phyloP scores from a whole-genome alignment of 192 early-diverging fungal species.

The Coemansia sp. region DNA sequence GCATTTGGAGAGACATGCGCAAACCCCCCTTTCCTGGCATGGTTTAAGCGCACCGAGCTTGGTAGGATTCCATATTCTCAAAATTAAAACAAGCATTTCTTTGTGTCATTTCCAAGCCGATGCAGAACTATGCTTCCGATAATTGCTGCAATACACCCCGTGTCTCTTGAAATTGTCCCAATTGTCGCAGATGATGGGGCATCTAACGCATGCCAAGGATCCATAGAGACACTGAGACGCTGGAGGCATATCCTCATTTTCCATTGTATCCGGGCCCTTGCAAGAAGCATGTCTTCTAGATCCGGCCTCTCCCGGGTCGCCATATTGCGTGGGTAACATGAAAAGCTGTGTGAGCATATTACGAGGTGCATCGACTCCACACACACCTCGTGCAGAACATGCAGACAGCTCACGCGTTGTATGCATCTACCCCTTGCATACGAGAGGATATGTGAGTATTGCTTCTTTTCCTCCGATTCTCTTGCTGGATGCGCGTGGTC shows the following conservation, averaged over 20 bases:
- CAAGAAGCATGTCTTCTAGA: neutral
- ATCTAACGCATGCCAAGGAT: neutral
- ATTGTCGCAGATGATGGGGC: neutral
- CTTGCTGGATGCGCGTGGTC: neutral
- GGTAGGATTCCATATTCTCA: neutral
- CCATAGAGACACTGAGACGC: neutral
- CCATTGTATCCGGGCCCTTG: neutral
- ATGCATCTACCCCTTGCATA: slow-evolving; percentile 11
- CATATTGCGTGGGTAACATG: neutral
- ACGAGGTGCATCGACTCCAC: slow-evolving; percentile 3
- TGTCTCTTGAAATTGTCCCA: neutral
- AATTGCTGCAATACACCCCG: neutral
- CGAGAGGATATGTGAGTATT: neutral
- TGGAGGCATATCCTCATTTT: neutral
- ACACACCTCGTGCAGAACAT: neutral
- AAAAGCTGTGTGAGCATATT: neutral
- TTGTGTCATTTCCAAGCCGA: neutral
- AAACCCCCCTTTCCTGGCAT: neutral
- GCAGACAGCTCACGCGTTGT: slow-evolving; percentile 3
- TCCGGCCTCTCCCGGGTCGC: neutral
- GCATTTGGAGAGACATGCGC: neutral
- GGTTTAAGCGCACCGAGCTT: neutral
- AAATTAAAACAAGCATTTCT: neutral
- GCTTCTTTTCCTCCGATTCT: neutral
- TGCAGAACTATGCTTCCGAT: neutral